Evolutionary conservation across 148 eudicot genomes (phyloP), one percentile per base, ranked within the genome.

Genomic region (Vaccinium macrocarpon): DNA sequence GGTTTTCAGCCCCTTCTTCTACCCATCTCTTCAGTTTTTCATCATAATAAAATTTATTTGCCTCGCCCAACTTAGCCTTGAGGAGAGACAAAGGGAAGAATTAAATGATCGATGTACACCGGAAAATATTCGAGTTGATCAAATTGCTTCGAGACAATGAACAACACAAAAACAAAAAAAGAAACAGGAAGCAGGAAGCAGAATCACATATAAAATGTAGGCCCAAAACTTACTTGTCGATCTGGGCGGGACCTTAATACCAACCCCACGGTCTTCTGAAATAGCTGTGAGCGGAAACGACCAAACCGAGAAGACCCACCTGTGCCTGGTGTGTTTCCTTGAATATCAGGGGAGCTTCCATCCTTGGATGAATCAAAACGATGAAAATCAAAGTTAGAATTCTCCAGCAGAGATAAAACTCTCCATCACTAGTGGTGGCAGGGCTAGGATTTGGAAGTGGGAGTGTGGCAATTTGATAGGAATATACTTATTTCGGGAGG

Each of bases 1-100:
- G 95, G 53, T 89, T 87, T 84, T 87, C 95, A 68, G 85, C 92
- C 83, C 98, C 98, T 93, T 95, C 94, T 88, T 94, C 81, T 56
- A 79, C 81, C 81, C 98, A 94, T 85, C 94, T 88, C 85, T 93
- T 93, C 21, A 93, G 95, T 57, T 94, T 93, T 64, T 93, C 93
- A 82, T 94, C 92, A 82, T 93, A 94, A 81, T 93, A 92, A 57
- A 94, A 94, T 85, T 88, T 93, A 84, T 94, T 94, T 19, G 81
- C 32, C 52, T 92, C 93, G 14, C 98, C 98, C 87, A 94, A 86
- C 84, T 94, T 94, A 42, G 98, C 98, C 98, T 94, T 78, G 25
- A 90, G 55, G 80, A 82, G 18, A 29, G 82, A n/a, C 62, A 48
- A 25, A 55, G 62, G 5, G 11, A 57, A 57, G n/a, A 18, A 50